phyloP scores from a whole-genome alignment of 2,329 filamentous ascomycete species.

The Colletotrichum lini region DNA sequence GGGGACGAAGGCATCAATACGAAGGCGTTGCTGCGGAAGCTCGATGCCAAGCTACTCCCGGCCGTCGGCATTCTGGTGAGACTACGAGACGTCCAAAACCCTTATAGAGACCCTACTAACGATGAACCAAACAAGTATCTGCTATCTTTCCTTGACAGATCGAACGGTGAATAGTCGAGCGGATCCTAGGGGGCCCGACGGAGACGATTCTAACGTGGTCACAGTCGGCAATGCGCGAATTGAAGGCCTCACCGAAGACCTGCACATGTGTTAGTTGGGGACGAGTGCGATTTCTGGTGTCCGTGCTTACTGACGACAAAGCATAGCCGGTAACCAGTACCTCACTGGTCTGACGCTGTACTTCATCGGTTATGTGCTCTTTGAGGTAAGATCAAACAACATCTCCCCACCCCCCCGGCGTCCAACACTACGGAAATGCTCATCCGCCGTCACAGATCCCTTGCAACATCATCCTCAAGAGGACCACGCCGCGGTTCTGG shows the following conservation, averaged over 20 bases:
- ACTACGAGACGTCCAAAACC: no score
- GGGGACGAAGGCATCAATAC: conserved; percentile 61
- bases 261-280: conserved; percentile 64
- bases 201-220: conserved; percentile 26
- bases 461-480: conserved; percentile 74
- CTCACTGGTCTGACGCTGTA: conserved; percentile 76
- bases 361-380: conserved; percentile 73
- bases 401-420: not conserved
- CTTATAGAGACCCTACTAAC: not conserved
- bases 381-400: conserved; percentile 58
- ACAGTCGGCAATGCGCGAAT: conserved; percentile 72
- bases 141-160: conserved; percentile 70
- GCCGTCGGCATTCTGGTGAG: conserved; percentile 63
- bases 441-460: conserved; percentile 60
- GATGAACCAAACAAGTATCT: conserved; percentile 56
- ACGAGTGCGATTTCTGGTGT: conserved; percentile 39
- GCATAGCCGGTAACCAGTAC: conserved; percentile 72
- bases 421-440: not conserved
- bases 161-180: conserved; percentile 62
- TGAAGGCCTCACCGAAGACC: conserved; percentile 66
- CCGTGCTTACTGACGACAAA: not conserved
- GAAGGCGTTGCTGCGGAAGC: conserved; percentile 69
- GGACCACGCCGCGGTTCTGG: conserved; percentile 71
- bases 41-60: conserved; percentile 67
- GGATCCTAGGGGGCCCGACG: conserved; percentile 42